Evolutionary conservation across 371 early-diverging fungal genomes (phyloP).

Genomic region (Mortierella sp.): DNA sequence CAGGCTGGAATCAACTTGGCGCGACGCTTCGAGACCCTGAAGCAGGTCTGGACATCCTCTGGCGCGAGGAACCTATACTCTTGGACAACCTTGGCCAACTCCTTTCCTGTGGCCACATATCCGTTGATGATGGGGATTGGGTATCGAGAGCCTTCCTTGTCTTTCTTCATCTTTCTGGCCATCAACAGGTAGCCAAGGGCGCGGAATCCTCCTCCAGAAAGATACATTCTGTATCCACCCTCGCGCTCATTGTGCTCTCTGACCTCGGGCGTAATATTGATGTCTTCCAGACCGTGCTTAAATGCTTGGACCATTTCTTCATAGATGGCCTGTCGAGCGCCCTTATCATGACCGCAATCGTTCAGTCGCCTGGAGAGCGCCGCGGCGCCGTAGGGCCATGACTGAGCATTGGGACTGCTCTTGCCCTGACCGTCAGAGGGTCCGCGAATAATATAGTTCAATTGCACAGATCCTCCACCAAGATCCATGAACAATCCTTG

Average conservation of each 20-base stretch:
- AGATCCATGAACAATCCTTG: constrained; percentile 74
- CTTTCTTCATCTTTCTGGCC: constrained; percentile 53
- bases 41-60: constrained; percentile 43
- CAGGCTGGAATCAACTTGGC: constrained; percentile 73
- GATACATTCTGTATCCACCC: constrained; percentile 66
- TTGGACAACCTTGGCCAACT: constrained; percentile 38
- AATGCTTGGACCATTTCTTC: constrained; percentile 59
- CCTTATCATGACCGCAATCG: constrained; percentile 50
- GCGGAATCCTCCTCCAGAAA: constrained; percentile 75
- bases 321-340: constrained; percentile 57
- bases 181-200: constrained; percentile 72
- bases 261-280: constrained; percentile 24
- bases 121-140: constrained; percentile 76
- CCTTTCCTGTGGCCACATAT: constrained; percentile 55
- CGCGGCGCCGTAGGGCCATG: constrained; percentile 74
- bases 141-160: constrained; percentile 52
- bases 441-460: constrained; percentile 67
- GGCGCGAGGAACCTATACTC: constrained; percentile 25
- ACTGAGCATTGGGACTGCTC: constrained; percentile 64
- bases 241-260: constrained; percentile 25
- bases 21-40: constrained; percentile 71
- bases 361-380: constrained; percentile 60
- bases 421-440: constrained; percentile 44
- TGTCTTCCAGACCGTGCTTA: constrained; percentile 56
- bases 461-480: constrained; percentile 74